Base-by-base conservation (phyloP, 164 flowering plant genomes). In the Chimonanthus salicifolius region DNA sequence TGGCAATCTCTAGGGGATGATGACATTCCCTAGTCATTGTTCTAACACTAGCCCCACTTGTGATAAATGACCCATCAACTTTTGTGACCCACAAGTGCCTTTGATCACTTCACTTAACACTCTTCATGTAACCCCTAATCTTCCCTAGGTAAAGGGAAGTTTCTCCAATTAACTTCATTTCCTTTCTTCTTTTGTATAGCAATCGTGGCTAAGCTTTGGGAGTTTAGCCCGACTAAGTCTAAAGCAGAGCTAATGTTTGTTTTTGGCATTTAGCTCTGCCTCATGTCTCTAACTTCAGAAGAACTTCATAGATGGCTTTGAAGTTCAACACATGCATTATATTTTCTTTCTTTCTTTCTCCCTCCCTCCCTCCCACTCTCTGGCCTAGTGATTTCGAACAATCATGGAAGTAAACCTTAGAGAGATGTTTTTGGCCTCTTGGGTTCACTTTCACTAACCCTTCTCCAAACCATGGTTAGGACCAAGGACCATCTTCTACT, bases 211-310 rank as follows among this genome's bases (percentile, higher is more conserved):
- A 62, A 65, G 47, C 74, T 71, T 67, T 58, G 78, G 72, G 58
- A 71, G 73, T 54, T 71, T 62, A 71, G 74, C 64, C 74, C 67
- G 68, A 70, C 18, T 75, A 16, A 64, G 16, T 49, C 11, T 49
- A 60, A 62, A 18, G 72, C 68, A 47, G 70, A 18, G 66, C 13
- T 48, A 11, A 64, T 71, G 60, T 70, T 76, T 71, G 71, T 76
- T 76, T 76, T 76, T 76, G 71, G 78, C 74, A 76, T 71, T 71
- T 54, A 72, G 64, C 58, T 69, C 60, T 73, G 16, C 68, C 67
- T 47, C n/a, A 18, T 72, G 48, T 47, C 62, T 65, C 63, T 65
- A 44, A 73, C 60, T 16, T 54, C 47, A 62, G 66, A 44, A 47
- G 49, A 73, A 73, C 75, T 73, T 62, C 75, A 67, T 73, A 2